A percentile compares a stretch with the other conserved stretches of the same genome.
phyloP scores from a whole-genome alignment of 164 flowering plant genomes.

The Amborella trichopoda region DNA sequence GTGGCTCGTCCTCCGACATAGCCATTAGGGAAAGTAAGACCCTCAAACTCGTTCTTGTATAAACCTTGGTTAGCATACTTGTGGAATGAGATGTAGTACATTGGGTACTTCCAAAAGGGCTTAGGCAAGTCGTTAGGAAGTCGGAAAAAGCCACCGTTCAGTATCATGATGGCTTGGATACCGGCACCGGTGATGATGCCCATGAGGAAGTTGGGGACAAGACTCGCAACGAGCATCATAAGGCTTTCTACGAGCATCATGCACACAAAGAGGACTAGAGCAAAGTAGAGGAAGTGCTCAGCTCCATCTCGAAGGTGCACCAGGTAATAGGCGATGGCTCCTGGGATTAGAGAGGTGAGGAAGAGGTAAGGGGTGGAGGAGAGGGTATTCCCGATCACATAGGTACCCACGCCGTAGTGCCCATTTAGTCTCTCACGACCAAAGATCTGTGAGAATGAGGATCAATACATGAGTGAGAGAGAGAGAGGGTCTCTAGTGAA shows the following conservation, averaged over 20 bases:
- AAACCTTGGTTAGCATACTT: slow-evolving; percentile 35
- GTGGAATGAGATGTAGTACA: slow-evolving; percentile 37
- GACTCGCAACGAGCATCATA: slow-evolving; percentile 49
- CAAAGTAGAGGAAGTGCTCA: slow-evolving; percentile 28
- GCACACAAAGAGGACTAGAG: slow-evolving; percentile 17
- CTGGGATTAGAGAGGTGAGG: slow-evolving; percentile 31
- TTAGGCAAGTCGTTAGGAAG: slow-evolving; percentile 43
- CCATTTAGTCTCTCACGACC: slow-evolving; percentile 47
- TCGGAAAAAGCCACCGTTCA: slow-evolving; percentile 41
- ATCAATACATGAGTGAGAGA: neutral
- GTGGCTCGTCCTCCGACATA: slow-evolving; percentile 7
- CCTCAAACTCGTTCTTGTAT: slow-evolving; percentile 40
- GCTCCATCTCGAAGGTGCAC: slow-evolving; percentile 27
- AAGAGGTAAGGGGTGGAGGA: slow-evolving; percentile 47
- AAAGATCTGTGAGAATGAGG: slow-evolving; percentile 21
- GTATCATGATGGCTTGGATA: slow-evolving; percentile 43
- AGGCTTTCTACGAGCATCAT: slow-evolving; percentile 48
- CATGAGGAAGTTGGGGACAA: slow-evolving; percentile 55
- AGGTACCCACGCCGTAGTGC: slow-evolving; percentile 41
- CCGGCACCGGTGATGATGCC: slow-evolving; percentile 51
- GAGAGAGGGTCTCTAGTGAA: neutral
- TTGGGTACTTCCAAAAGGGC: slow-evolving; percentile 47
- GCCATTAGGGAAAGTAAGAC: slow-evolving; percentile 16
- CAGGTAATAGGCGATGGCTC: slow-evolving; percentile 36
- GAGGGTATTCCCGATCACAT: slow-evolving; percentile 37